phyloP scores from a whole-genome alignment of 495 filamentous ascomycete genomes.

The Penicillium steckii region DNA sequence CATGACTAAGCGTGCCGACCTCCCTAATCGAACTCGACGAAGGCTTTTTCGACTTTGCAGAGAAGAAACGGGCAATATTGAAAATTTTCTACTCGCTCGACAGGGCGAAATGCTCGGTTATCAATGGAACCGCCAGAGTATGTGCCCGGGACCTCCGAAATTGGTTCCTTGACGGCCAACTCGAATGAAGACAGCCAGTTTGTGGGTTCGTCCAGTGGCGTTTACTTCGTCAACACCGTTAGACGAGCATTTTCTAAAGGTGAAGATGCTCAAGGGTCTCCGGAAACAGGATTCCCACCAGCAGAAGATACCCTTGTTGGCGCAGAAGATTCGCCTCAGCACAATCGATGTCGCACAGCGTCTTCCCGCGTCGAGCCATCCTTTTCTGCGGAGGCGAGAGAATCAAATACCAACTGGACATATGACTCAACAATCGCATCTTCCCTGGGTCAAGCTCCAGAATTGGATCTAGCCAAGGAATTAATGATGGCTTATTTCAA shows the following conservation, averaged over 20 bases:
- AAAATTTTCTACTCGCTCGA: neutral
- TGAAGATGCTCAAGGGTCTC: conserved; percentile 17
- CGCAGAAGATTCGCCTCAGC: conserved; percentile 23
- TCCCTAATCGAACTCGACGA: neutral
- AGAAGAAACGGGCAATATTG: neutral
- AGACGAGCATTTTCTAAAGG: conserved; percentile 37
- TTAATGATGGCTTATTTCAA: conserved; percentile 45
- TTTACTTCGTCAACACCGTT: conserved; percentile 45
- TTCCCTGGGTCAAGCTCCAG: conserved; percentile 30
- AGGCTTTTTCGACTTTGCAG: neutral
- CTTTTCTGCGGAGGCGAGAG: conserved; percentile 5
- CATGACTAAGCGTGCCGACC: neutral
- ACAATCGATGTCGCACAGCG: conserved; percentile 17
- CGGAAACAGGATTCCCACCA: conserved; percentile 31
- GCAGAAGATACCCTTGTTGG: conserved; percentile 42
- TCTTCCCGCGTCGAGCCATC: conserved; percentile 13
- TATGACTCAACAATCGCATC: conserved; percentile 32
- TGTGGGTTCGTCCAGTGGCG: conserved; percentile 42
- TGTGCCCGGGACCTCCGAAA: conserved; percentile 31
- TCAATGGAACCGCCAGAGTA: conserved; percentile 34
- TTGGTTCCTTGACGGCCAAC: conserved; percentile 40
- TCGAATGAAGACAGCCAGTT: conserved; percentile 45
- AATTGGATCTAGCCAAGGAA: conserved; percentile 25
- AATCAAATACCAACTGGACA: conserved; percentile 25
- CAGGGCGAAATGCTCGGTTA: conserved; percentile 15